Conservation (phyloP, 2,329 filamentous ascomycete genomes). For the Trichoderma aggressivum region DNA sequence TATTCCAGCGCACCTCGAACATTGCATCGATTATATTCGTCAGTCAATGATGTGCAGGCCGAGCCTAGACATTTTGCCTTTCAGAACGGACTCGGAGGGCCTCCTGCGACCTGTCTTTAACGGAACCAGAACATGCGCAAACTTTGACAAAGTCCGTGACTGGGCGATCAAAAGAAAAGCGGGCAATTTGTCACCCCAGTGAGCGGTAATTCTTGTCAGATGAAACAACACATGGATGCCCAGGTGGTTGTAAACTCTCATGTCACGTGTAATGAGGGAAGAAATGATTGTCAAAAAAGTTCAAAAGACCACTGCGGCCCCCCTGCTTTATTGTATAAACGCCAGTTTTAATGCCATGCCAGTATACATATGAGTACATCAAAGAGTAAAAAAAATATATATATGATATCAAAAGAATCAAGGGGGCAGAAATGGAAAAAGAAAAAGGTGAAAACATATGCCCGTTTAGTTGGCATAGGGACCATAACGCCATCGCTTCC, state of each 20-base stretch:
- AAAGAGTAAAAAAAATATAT: neutral
- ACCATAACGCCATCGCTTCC: slow-evolving; percentile 33
- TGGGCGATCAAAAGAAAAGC: neutral
- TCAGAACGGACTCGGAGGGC: neutral
- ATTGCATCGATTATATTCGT: neutral
- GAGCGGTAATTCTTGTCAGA: neutral
- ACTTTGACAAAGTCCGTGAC: neutral
- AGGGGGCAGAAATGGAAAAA: neutral
- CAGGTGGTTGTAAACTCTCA: neutral
- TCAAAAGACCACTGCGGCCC: slow-evolving; percentile 3
- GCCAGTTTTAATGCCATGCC: slow-evolving; percentile 13
- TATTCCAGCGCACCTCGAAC: neutral
- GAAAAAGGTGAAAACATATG: neutral
- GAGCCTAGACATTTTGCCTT: neutral
- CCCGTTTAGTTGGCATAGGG: slow-evolving; percentile 11
- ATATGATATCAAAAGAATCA: neutral
- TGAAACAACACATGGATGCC: neutral
- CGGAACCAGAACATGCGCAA: neutral
- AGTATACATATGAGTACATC: slow-evolving; percentile 7
- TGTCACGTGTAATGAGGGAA: neutral
- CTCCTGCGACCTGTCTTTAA: neutral
- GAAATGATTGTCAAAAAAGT: neutral
- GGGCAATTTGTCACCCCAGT: neutral
- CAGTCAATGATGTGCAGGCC: neutral
- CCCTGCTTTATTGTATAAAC: slow-evolving; percentile 1